phyloP scores from a whole-genome alignment of 495 filamentous ascomycete species.

The Sporormia fimetaria region DNA sequence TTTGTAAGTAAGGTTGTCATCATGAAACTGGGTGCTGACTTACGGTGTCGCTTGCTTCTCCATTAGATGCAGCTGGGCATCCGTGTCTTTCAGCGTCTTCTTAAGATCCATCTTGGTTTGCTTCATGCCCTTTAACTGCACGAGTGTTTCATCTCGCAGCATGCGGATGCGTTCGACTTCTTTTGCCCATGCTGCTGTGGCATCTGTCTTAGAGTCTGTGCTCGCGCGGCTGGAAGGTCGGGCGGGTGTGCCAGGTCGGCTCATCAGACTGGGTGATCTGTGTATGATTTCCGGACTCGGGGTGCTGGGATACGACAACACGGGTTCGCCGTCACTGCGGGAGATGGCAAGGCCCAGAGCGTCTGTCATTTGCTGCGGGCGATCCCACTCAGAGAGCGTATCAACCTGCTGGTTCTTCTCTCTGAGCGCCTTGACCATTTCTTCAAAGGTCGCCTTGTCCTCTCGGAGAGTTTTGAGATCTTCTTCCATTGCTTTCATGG shows the following conservation, averaged over 20 bases:
- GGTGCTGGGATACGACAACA: neutral
- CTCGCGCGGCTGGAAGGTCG: slow-evolving; percentile 4
- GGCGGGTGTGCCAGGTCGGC: neutral
- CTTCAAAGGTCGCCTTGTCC: slow-evolving; percentile 15
- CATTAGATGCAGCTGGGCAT: slow-evolving; percentile 13
- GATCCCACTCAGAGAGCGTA: slow-evolving; percentile 4
- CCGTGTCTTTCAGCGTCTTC: slow-evolving; percentile 18
- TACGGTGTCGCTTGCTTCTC: slow-evolving; percentile 15
- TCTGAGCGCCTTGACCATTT: slow-evolving; percentile 17
- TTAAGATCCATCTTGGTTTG: slow-evolving; percentile 13
- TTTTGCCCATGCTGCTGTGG: slow-evolving; percentile 12
- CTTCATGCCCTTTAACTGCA: slow-evolving; percentile 21
- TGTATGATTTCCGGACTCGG: neutral
- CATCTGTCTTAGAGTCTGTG: slow-evolving; percentile 3
- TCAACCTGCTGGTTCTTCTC: slow-evolving; percentile 14
- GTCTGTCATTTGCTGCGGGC: slow-evolving; percentile 1
- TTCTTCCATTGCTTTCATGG: slow-evolving; percentile 9
- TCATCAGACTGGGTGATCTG: neutral
- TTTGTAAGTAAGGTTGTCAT: neutral
- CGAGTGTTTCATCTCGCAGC: slow-evolving; percentile 13
- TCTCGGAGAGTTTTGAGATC: slow-evolving; percentile 15
- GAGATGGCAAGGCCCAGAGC: neutral
- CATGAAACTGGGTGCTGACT: neutral
- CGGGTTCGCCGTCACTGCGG: neutral
- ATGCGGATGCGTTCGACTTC: slow-evolving; percentile 19